Percentiles rank a stretch among this genome's conserved stretches.
phyloP scores from a whole-genome alignment of 805 yeast genomes.

The Debaryomyces tyrocola region DNA sequence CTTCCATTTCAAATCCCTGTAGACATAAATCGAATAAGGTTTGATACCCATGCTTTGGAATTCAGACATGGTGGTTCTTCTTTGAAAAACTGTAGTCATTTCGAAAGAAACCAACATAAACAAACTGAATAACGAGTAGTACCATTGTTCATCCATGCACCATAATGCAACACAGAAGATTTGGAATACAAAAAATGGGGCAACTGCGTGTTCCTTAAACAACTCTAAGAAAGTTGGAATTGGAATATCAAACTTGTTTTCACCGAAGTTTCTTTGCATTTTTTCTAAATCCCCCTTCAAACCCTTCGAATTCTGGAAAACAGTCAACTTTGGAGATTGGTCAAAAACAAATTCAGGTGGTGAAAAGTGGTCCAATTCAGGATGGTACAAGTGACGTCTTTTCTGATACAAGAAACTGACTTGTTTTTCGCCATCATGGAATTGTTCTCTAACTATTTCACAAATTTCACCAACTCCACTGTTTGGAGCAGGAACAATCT shows the following conservation, averaged over 20 bases:
- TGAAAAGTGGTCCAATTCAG: constrained; percentile 53
- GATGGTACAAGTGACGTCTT: constrained; percentile 78
- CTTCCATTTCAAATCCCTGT: constrained; percentile 70
- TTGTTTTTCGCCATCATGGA: constrained; percentile 60
- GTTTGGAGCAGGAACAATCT: constrained; percentile 80
- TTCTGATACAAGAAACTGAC: constrained; percentile 83
- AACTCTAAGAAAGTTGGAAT: constrained; percentile 87
- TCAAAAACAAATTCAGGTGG: constrained; percentile 82
- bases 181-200: constrained; percentile 97
- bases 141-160: constrained; percentile 97
- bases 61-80: constrained; percentile 91
- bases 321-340: constrained; percentile 53
- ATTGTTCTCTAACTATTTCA: constrained; percentile 52
- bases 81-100: constrained; percentile 91
- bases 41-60: constrained; percentile 97
- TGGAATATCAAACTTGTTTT: constrained; percentile 90
- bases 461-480: constrained; percentile 84
- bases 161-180: constrained; percentile 92
- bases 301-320: constrained; percentile 59
- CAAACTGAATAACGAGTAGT: constrained; percentile 84
- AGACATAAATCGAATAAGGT: constrained; percentile 77
- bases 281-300: constrained; percentile 51
- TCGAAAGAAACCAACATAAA: constrained; percentile 93
- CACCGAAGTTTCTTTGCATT: constrained; percentile 66
- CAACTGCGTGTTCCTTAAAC: constrained; percentile 96